These are phyloP conservation scores for Microthlaspi erraticum DNA, from an alignment of 345 rosid genomes.

Conservation along the genomic window DNA sequence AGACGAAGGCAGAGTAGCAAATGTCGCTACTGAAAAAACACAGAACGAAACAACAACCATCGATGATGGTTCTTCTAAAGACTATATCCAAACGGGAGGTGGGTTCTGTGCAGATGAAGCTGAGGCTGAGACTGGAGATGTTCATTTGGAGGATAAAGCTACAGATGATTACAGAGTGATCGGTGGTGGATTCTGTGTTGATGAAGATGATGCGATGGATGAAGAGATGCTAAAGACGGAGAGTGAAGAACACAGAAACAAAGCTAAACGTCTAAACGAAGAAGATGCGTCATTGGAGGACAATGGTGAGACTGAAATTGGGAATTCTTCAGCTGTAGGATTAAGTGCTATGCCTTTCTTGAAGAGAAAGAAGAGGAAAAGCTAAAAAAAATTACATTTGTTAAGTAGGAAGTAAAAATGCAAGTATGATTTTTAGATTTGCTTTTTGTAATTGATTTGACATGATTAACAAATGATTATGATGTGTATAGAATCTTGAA, in stretches of 20 bases:
- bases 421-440: neutral
- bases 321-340: conserved; percentile 42
- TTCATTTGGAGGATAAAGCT: conserved; percentile 35
- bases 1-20: conserved; percentile 23
- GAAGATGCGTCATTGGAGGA: conserved; percentile 25
- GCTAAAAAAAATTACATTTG: neutral
- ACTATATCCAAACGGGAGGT: conserved; percentile 55
- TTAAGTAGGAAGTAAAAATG: conserved; percentile 3
- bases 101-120: conserved; percentile 61
- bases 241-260: conserved; percentile 20
- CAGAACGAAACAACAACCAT: conserved; percentile 35
- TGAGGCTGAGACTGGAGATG: conserved; percentile 51
- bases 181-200: conserved; percentile 84
- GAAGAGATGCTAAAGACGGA: conserved; percentile 25
- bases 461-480: conserved; percentile 31
- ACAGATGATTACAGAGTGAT: conserved; percentile 51
- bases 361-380: conserved; percentile 41
- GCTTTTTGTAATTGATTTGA: neutral
- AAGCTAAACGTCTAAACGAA: conserved; percentile 33
- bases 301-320: conserved; percentile 19
- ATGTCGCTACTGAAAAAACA: conserved; percentile 25
- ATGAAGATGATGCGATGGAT: conserved; percentile 50
- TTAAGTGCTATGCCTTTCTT: conserved; percentile 48
- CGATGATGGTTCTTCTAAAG: conserved; percentile 33
- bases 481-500: conserved; percentile 21